Conservation (phyloP, 106 monocot species). For the Hemerocallis citrina region DNA sequence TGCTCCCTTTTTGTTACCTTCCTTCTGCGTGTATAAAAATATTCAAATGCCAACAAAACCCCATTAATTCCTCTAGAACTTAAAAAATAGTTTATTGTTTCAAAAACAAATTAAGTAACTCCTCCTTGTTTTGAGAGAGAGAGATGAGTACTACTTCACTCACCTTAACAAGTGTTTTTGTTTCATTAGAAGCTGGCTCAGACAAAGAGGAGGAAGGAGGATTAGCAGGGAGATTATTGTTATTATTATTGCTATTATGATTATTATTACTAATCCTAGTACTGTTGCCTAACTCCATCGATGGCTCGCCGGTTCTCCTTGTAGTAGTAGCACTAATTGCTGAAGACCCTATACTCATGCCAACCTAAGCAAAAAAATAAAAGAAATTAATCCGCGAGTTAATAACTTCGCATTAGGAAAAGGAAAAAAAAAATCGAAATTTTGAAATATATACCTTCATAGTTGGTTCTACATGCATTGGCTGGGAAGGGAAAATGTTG, state of each 20-base stretch:
- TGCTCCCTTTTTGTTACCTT: conserved; percentile 32
- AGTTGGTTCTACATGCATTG: conserved; percentile 57
- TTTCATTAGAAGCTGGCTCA: conserved; percentile 2
- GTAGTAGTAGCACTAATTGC: conserved; percentile 12
- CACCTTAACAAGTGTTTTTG: conserved; percentile 13
- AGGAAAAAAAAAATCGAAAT: no score
- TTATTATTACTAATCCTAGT: no score
- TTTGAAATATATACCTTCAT: no score
- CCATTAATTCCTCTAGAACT: neutral
- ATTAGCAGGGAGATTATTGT: neutral
- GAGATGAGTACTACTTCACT: no score
- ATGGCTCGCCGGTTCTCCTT: conserved; percentile 24
- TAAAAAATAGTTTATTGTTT: no score
- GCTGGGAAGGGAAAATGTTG: conserved; percentile 61
- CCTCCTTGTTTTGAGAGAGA: no score
- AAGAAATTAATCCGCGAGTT: no score
- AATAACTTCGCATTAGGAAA: no score
- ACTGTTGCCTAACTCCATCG: conserved; percentile 26
- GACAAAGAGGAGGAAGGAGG: neutral
- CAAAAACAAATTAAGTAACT: neutral
- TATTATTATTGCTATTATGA: no score
- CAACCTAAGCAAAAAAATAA: conserved; percentile 10
- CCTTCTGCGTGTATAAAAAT: conserved; percentile 23
- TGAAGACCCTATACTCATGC: conserved; percentile 24
- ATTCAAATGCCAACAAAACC: neutral